phyloP scores from a whole-genome alignment of 2,329 filamentous ascomycete genomes.

The Lachnellula cervina region DNA sequence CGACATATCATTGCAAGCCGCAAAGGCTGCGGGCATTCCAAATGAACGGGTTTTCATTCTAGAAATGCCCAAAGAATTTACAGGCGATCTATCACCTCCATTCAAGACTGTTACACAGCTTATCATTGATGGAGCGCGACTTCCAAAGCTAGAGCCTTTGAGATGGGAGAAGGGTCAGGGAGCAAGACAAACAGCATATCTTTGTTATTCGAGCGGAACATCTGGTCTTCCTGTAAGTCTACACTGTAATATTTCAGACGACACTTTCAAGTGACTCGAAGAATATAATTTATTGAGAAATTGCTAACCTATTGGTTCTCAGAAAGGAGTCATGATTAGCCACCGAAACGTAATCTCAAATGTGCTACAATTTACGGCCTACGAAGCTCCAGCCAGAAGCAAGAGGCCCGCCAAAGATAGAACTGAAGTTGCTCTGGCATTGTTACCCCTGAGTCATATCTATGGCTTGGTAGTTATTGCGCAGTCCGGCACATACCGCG shows the following conservation, averaged over 20 bases:
- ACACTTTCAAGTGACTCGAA: background rate
- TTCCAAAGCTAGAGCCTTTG: conserved; percentile 50
- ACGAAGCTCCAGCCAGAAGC: conserved; percentile 44
- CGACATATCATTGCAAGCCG: conserved; percentile 60
- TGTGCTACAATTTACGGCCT: conserved; percentile 42
- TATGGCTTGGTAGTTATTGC: conserved; percentile 71
- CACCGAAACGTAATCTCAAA: conserved; percentile 82
- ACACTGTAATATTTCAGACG: conserved; percentile 58
- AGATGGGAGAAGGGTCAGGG: conserved; percentile 62
- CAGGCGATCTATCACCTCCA: conserved; percentile 42
- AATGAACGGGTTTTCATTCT: conserved; percentile 69
- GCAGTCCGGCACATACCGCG: conserved; percentile 60
- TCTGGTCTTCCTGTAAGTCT: conserved; percentile 56
- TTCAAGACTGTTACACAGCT: conserved; percentile 74
- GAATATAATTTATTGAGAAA: too few species aligned
- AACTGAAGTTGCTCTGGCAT: conserved; percentile 48
- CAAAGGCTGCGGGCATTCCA: conserved; percentile 62
- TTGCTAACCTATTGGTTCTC: background rate
- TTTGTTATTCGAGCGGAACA: conserved; percentile 59
- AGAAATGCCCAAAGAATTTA: conserved; percentile 54
- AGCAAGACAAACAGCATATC: conserved; percentile 64
- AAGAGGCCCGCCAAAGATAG: conserved; percentile 39
- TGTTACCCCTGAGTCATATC: conserved; percentile 86
- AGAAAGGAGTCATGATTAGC: conserved; percentile 82
- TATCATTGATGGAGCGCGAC: conserved; percentile 52